Evolutionary conservation across 2,329 filamentous ascomycete genomes (phyloP).

Genomic region (Phyllosticta citrichinensis): DNA sequence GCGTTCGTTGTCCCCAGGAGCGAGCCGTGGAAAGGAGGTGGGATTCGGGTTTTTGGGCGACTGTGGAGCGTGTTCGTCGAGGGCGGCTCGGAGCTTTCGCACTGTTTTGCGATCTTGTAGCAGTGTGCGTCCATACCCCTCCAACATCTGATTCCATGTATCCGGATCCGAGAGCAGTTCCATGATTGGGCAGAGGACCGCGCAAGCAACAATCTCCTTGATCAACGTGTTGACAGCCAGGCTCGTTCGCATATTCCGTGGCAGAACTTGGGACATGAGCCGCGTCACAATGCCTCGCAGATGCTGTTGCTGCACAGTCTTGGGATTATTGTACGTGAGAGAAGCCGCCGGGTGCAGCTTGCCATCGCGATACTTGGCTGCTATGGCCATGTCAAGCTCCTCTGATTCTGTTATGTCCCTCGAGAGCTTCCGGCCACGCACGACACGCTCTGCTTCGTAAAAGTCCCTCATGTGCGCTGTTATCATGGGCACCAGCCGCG

Average conservation of each 20-base stretch:
- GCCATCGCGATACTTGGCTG: conserved; percentile 83
- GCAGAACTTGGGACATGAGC: conserved; percentile 65
- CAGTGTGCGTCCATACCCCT: conserved; percentile 75
- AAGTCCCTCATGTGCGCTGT: conserved; percentile 86
- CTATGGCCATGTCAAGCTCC: conserved; percentile 89
- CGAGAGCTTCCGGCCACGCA: conserved; percentile 80
- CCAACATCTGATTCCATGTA: conserved; percentile 94
- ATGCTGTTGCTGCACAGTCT: conserved; percentile 79
- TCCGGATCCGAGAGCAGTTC: conserved; percentile 80
- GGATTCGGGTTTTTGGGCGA: conserved; percentile 55
- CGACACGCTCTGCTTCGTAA: conserved; percentile 75
- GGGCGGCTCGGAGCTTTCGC: conserved; percentile 75
- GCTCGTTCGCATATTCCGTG: conserved; percentile 64
- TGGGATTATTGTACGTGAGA: conserved; percentile 73
- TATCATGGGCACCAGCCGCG: conserved; percentile 74
- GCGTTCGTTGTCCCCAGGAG: conserved; percentile 74
- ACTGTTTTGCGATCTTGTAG: conserved; percentile 94
- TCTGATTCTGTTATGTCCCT: conserved; percentile 90
- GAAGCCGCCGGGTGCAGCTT: conserved; percentile 80
- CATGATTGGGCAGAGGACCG: conserved; percentile 75
- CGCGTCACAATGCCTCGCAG: conserved; percentile 63
- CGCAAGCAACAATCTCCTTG: conserved; percentile 84
- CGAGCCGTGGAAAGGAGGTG: conserved; percentile 68
- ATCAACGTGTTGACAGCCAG: conserved; percentile 71
- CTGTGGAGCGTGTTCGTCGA: conserved; percentile 90